Conservation (phyloP, 2,329 filamentous ascomycete genomes). For the Furcasterigmium furcatum region DNA sequence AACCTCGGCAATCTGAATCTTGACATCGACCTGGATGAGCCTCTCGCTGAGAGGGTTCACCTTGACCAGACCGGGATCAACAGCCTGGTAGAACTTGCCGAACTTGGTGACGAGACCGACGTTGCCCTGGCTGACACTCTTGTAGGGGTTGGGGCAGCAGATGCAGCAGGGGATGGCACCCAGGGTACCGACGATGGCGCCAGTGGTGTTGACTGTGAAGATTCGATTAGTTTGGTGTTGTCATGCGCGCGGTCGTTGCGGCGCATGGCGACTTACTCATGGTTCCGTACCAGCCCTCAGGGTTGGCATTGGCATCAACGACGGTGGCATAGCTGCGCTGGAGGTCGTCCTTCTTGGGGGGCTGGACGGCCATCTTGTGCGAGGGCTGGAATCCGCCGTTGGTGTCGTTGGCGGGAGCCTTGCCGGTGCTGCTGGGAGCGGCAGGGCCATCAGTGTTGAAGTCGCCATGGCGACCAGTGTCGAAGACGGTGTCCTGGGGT, state of each 20-base stretch:
- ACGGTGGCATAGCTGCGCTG: slow-evolving; percentile 75
- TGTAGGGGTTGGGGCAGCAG: slow-evolving; percentile 93
- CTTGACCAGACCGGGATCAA: slow-evolving; percentile 95
- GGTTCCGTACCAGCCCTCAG: slow-evolving; percentile 83
- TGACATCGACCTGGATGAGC: slow-evolving; percentile 92
- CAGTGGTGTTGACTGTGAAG: slow-evolving; percentile 65
- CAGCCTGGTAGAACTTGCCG: slow-evolving; percentile 88
- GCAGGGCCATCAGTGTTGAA: neutral
- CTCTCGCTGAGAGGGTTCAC: slow-evolving; percentile 93
- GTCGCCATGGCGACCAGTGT: neutral
- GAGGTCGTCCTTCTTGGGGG: slow-evolving; percentile 77
- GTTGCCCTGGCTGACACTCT: slow-evolving; percentile 86
- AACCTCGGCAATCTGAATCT: slow-evolving; percentile 96
- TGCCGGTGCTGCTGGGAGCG: neutral
- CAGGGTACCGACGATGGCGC: slow-evolving; percentile 68
- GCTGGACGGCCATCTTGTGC: slow-evolving; percentile 67
- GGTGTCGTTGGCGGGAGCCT: neutral
- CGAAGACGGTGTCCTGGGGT: neutral
- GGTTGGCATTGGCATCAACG: slow-evolving; percentile 61
- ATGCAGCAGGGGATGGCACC: slow-evolving; percentile 92
- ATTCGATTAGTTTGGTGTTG: slow-evolving; percentile 4
- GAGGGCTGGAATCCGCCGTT: slow-evolving; percentile 40
- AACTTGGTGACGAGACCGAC: slow-evolving; percentile 96
- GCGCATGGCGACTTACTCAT: slow-evolving; percentile 62
- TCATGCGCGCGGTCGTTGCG: neutral